Evolutionary conservation across 345 rosid genomes (phyloP).

Genomic region (Gossypium australe): DNA sequence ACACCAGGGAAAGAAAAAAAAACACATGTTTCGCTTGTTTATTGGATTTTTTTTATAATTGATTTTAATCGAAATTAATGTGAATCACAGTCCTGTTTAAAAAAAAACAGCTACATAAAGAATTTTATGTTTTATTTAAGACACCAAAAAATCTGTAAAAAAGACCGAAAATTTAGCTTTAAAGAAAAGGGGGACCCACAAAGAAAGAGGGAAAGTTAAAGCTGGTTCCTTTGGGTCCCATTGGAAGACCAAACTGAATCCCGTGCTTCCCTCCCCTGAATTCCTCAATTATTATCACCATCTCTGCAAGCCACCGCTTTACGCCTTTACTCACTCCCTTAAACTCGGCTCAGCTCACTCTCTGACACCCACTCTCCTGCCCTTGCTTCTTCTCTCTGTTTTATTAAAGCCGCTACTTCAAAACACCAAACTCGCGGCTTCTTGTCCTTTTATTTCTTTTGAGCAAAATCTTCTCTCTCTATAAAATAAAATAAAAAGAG

Average conservation of each 20-base stretch:
- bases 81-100: no score
- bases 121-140: no score
- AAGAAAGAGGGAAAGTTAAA: conserved; percentile 1
- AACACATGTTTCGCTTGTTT: no score
- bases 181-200: conserved; percentile 7
- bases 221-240: background rate
- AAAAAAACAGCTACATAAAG: no score
- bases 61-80: no score
- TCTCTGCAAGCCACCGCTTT: conserved; percentile 15
- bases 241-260: conserved; percentile 6
- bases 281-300: background rate
- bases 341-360: conserved; percentile 3
- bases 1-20: no score
- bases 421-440: conserved; percentile 20
- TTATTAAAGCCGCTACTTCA: conserved; percentile 6
- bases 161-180: conserved; percentile 24
- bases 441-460: background rate
- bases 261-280: conserved; percentile 7
- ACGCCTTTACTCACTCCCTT: background rate
- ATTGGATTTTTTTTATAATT: no score
- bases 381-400: background rate
- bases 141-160: no score
- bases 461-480: background rate
- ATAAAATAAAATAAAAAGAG: background rate
- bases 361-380: background rate